Evolutionary conservation across 257 asterid species (phyloP).

Genomic region (Primulina eburnea): DNA sequence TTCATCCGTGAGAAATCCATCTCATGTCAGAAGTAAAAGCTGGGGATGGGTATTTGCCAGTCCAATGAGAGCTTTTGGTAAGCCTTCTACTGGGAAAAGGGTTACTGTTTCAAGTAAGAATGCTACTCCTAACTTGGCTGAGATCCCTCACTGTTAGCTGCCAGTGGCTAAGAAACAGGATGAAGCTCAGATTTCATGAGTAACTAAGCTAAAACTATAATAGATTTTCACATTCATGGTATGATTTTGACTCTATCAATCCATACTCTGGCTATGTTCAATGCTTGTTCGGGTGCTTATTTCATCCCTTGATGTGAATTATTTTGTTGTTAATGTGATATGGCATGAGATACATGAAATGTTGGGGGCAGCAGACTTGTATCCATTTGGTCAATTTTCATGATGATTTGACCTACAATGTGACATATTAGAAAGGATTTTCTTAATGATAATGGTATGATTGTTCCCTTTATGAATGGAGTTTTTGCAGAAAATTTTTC

Average conservation of each 20-base stretch:
- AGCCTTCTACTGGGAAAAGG: constrained; percentile 55
- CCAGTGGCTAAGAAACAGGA: constrained; percentile 49
- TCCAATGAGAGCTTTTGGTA: constrained; percentile 90
- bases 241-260: constrained; percentile 25
- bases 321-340: not conserved
- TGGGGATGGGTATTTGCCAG: constrained; percentile 99
- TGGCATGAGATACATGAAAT: too few relatives aligned
- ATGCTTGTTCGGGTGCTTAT: constrained; percentile 18
- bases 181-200: constrained; percentile 17
- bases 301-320: constrained; percentile 22
- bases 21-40: constrained; percentile 83
- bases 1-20: constrained; percentile 32
- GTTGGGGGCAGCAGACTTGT: too few relatives aligned
- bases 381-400: too few relatives aligned
- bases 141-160: constrained; percentile 86
- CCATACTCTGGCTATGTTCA: constrained; percentile 26
- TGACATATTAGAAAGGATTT: too few relatives aligned
- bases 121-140: constrained; percentile 66
- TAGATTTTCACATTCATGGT: constrained; percentile 41
- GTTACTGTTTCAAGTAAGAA: constrained; percentile 50
- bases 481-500: too few relatives aligned
- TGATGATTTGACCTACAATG: too few relatives aligned
- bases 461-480: too few relatives aligned
- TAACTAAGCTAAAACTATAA: constrained; percentile 34
- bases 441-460: too few relatives aligned